Conservation (phyloP, 2,329 filamentous ascomycete species). For the Verticillium nonalfalfae region DNA sequence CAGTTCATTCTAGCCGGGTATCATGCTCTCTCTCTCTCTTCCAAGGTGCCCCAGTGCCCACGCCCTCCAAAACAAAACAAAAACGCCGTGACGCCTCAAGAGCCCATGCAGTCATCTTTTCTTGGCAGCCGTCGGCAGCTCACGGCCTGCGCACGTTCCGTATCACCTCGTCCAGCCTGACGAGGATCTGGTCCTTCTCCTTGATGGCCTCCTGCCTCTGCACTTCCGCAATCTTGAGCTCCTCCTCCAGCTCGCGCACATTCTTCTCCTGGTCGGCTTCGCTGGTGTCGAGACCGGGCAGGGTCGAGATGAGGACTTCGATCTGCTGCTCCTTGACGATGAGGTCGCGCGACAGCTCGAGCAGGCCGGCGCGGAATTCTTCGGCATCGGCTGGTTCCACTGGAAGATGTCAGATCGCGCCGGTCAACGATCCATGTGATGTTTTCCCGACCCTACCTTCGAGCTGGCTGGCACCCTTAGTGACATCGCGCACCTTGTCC, state of each 20-base stretch:
- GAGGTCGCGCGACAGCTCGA: slow-evolving; percentile 69
- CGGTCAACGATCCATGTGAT: no score
- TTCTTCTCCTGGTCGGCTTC: slow-evolving; percentile 68
- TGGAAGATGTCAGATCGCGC: slow-evolving; percentile 15
- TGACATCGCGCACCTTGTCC: slow-evolving; percentile 54
- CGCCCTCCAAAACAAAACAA: not conserved
- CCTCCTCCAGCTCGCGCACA: slow-evolving; percentile 59
- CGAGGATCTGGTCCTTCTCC: slow-evolving; percentile 56
- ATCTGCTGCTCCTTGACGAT: slow-evolving; percentile 80
- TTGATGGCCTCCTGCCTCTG: slow-evolving; percentile 57
- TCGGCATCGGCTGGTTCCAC: slow-evolving; percentile 58
- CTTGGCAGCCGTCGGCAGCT: slow-evolving; percentile 13
- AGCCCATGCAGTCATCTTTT: not conserved
- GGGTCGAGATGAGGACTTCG: slow-evolving; percentile 65
- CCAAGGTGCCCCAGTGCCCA: not conserved
- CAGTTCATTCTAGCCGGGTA: not conserved
- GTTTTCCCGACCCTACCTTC: slow-evolving; percentile 30
- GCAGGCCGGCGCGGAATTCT: slow-evolving; percentile 60
- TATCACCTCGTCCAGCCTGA: slow-evolving; percentile 55
- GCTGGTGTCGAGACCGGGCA: slow-evolving; percentile 74
- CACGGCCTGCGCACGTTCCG: slow-evolving; percentile 52
- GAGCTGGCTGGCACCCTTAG: slow-evolving; percentile 44
- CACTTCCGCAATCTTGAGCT: slow-evolving; percentile 55
- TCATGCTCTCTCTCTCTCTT: not conserved
- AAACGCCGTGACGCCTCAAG: not conserved